Evolutionary conservation across 805 yeast genomes (phyloP).

Genomic region (Candida pseudofarinosa): DNA sequence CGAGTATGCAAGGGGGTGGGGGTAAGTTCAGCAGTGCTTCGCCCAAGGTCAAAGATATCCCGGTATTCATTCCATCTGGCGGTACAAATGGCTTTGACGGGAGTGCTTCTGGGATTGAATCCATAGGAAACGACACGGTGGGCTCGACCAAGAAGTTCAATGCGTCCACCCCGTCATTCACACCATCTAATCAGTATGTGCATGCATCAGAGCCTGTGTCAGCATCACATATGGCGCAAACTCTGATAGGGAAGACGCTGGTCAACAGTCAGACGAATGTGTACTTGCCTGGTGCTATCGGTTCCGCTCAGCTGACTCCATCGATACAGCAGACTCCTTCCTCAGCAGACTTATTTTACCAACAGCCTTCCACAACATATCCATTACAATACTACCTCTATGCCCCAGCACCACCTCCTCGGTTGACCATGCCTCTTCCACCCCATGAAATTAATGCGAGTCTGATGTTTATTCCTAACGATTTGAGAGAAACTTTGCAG

Average conservation of each 20-base stretch:
- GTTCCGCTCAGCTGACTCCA: constrained; percentile 3
- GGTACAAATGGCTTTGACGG: constrained; percentile 2
- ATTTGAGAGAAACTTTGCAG: constrained; percentile 66
- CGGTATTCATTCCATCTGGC: constrained; percentile 46
- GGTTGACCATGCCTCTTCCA: constrained; percentile 52
- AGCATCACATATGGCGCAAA: constrained; percentile 9
- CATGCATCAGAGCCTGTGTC: constrained; percentile 9
- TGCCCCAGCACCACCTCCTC: constrained; percentile 86
- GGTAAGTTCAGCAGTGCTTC: constrained; percentile 43
- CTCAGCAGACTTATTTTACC: constrained; percentile 18
- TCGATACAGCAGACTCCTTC: constrained; percentile 8
- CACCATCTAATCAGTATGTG: constrained; percentile 25
- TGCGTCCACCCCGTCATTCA: constrained; percentile 36
- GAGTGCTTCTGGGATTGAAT: not conserved
- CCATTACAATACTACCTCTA: constrained; percentile 81
- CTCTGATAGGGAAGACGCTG: constrained; percentile 1
- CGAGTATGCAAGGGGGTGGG: constrained; percentile 20
- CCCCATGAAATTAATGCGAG: constrained; percentile 70
- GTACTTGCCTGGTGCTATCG: constrained; percentile 15
- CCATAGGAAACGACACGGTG: constrained; percentile 1
- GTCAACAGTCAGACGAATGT: constrained; percentile 15
- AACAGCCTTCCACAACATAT: constrained; percentile 21
- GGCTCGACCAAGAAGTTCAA: constrained; percentile 26
- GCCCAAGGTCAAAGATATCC: constrained; percentile 45
- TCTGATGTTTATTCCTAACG: constrained; percentile 67